Evolutionary conservation across 805 yeast species (phyloP).

Genomic region (Phaffomyces antillensis): DNA sequence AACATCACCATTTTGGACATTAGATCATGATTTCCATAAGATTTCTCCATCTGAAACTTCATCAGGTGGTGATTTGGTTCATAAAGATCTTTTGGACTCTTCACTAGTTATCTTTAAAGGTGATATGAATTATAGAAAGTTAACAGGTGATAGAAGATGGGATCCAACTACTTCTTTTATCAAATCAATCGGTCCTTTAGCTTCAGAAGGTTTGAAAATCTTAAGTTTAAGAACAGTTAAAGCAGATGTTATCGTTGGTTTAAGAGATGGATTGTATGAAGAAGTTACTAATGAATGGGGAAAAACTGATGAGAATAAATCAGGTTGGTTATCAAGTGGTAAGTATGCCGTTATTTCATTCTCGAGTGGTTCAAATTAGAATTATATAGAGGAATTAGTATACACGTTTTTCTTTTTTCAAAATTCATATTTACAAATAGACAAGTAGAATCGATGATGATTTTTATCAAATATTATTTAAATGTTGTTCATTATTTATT

Average conservation of each 20-base stretch:
- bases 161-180: conserved; percentile 68
- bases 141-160: conserved; percentile 91
- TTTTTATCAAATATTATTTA: too few species aligned
- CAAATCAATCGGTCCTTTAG: conserved; percentile 63
- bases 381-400: too few species aligned
- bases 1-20: conserved; percentile 83
- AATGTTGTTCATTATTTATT: background rate
- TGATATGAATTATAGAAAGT: conserved; percentile 89
- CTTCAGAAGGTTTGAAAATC: conserved; percentile 52
- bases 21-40: conserved; percentile 67
- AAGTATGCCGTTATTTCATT: conserved; percentile 88
- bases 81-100: conserved; percentile 54
- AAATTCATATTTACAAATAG: too few species aligned
- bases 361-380: conserved; percentile 28
- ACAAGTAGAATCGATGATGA: too few species aligned
- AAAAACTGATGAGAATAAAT: conserved; percentile 55
- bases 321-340: conserved; percentile 83
- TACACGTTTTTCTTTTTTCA: too few species aligned
- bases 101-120: conserved; percentile 84
- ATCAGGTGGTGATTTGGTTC: conserved; percentile 55
- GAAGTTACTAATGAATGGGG: conserved; percentile 54
- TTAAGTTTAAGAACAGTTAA: conserved; percentile 87
- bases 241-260: conserved; percentile 92
- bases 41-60: conserved; percentile 43
- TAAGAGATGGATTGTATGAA: conserved; percentile 66